phyloP scores from a whole-genome alignment of 345 rosid genomes.

The Litchi chinensis region DNA sequence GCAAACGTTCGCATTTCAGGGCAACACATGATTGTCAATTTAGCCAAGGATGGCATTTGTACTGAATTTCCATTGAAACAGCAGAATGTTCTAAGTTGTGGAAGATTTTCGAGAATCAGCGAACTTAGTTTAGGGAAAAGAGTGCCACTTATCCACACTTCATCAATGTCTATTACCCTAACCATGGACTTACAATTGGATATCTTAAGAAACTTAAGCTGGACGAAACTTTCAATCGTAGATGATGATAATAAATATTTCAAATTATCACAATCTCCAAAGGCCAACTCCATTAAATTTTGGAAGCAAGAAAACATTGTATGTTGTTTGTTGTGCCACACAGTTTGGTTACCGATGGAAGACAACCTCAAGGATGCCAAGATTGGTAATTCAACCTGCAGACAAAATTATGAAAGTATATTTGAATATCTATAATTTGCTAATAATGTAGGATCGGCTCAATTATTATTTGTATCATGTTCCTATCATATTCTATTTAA shows the following conservation, averaged over 20 bases:
- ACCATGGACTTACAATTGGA: background rate
- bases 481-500: too few relatives aligned
- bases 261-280: background rate
- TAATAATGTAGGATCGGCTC: too few relatives aligned
- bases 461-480: too few relatives aligned
- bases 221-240: background rate
- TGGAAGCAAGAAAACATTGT: too few relatives aligned
- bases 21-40: background rate
- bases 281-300: too few relatives aligned
- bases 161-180: constrained; percentile 10
- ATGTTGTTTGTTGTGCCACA: too few relatives aligned
- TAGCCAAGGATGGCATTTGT: background rate
- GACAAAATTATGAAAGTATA: too few relatives aligned
- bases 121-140: background rate
- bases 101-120: background rate
- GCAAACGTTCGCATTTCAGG: constrained; percentile 10
- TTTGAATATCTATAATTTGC: too few relatives aligned
- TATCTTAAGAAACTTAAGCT: background rate
- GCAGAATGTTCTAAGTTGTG: constrained; percentile 10
- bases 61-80: background rate
- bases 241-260: constrained; percentile 8
- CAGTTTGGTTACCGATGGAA: too few relatives aligned
- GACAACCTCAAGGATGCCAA: too few relatives aligned
- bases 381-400: too few relatives aligned
- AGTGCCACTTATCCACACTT: background rate